A percentile compares a stretch with the other conserved stretches of the same genome.
These are phyloP conservation scores for Coemansia sp. DNA, from an alignment of 192 early-diverging fungal genomes.

Conservation along the genomic window DNA sequence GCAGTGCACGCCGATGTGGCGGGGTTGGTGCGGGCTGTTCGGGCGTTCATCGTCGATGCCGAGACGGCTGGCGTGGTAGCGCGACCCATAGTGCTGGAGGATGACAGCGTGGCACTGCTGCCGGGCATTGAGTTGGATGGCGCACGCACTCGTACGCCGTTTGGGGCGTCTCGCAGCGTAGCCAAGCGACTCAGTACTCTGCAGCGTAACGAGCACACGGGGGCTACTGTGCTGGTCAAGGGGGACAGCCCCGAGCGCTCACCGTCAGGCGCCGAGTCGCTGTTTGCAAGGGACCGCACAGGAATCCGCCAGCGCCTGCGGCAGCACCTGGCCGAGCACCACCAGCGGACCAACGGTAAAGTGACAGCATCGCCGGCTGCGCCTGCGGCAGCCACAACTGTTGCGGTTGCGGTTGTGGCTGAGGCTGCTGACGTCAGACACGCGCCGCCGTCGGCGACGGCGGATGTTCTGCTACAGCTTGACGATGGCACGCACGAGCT, in stretches of 20 bases:
- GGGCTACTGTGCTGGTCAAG: constrained; percentile 45
- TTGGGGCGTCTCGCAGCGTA: constrained; percentile 14
- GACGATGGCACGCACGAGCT: constrained; percentile 53
- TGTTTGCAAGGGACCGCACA: constrained; percentile 48
- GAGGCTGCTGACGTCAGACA: neutral
- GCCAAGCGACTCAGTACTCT: constrained; percentile 39
- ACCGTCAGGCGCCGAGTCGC: constrained; percentile 15
- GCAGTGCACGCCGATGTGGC: constrained; percentile 75
- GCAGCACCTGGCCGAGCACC: constrained; percentile 54
- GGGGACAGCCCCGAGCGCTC: constrained; percentile 16
- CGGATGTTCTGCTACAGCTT: constrained; percentile 48
- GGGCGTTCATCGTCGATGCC: constrained; percentile 70
- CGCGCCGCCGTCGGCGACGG: constrained; percentile 12
- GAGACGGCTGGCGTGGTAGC: constrained; percentile 58
- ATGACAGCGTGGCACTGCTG: constrained; percentile 42
- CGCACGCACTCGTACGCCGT: constrained; percentile 20
- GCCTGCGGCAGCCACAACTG: neutral
- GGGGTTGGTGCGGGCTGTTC: constrained; percentile 75
- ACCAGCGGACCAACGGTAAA: constrained; percentile 38
- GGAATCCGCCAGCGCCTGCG: constrained; percentile 54
- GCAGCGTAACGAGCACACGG: constrained; percentile 53
- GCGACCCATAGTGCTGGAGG: constrained; percentile 6
- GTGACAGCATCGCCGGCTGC: neutral
- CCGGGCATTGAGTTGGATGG: constrained; percentile 39
- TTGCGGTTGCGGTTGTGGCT: neutral